Evolutionary conservation across 2,329 filamentous ascomycete genomes (phyloP).

Genomic region (Aspergillus awamori): DNA sequence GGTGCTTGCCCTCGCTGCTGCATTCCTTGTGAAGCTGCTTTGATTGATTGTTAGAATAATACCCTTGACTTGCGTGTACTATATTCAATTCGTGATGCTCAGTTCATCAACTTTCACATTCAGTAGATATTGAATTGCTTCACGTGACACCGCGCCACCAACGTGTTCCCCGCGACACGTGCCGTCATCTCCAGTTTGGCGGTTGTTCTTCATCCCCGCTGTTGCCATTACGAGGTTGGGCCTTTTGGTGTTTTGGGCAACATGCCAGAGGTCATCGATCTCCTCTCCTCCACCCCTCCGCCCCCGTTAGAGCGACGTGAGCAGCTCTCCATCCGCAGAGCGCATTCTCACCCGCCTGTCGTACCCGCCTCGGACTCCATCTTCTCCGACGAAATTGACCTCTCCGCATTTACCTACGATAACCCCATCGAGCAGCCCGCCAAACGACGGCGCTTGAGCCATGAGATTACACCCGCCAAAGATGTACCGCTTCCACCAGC

Average conservation of each 20-base stretch:
- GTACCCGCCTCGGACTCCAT: slow-evolving; percentile 16
- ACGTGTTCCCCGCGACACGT: slow-evolving; percentile 24
- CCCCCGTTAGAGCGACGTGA: slow-evolving; percentile 20
- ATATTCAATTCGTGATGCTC: neutral
- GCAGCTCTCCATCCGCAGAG: slow-evolving; percentile 18
- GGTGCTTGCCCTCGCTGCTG: slow-evolving; percentile 33
- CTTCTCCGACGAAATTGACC: slow-evolving; percentile 34
- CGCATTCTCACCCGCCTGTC: slow-evolving; percentile 16
- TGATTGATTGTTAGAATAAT: slow-evolving; percentile 18
- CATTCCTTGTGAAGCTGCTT: slow-evolving; percentile 25
- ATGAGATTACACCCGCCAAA: slow-evolving; percentile 20
- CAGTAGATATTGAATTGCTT: neutral
- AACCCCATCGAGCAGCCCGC: slow-evolving; percentile 29
- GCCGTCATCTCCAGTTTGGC: neutral
- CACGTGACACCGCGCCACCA: slow-evolving; percentile 26
- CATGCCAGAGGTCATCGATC: slow-evolving; percentile 46
- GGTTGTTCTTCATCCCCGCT: neutral
- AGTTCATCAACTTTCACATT: neutral
- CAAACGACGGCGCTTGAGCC: slow-evolving; percentile 36
- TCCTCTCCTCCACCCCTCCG: slow-evolving; percentile 41
- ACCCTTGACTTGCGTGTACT: slow-evolving; percentile 9
- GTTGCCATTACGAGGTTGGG: neutral
- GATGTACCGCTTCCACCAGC: neutral
- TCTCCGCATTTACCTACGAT: slow-evolving; percentile 31
- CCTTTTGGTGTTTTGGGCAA: neutral